Conservation (phyloP, 2,329 filamentous ascomycete species). For the Penicillium decumbens region DNA sequence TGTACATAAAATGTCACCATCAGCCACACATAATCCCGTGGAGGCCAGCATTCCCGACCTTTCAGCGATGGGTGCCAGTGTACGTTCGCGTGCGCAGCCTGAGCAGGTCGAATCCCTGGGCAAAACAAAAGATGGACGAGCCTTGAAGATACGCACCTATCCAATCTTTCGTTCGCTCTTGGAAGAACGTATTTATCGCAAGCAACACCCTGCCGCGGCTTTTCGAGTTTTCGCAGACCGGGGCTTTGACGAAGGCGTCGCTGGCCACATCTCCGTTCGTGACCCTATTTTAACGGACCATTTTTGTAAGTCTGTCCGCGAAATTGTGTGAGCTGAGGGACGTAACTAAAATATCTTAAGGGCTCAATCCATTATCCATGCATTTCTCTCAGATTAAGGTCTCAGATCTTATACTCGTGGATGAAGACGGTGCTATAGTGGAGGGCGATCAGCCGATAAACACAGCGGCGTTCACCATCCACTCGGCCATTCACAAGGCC, state of each 20-base stretch:
- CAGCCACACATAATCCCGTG: background rate
- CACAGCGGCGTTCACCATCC: slow-evolving; percentile 47
- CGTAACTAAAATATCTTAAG: background rate
- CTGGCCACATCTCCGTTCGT: slow-evolving; percentile 63
- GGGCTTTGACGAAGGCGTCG: slow-evolving; percentile 65
- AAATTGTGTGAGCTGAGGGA: background rate
- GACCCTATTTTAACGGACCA: slow-evolving; percentile 57
- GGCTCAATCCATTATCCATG: slow-evolving; percentile 43
- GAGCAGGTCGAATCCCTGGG: background rate
- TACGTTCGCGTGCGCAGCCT: background rate
- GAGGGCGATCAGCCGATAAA: slow-evolving; percentile 42
- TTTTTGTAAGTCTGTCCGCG: slow-evolving; percentile 48
- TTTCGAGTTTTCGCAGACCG: slow-evolving; percentile 65
- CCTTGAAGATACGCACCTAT: background rate
- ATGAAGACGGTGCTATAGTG: slow-evolving; percentile 42
- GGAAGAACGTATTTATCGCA: slow-evolving; percentile 55
- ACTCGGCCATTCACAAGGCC: slow-evolving; percentile 44
- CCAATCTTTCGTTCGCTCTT: slow-evolving; percentile 48
- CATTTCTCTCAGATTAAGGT: slow-evolving; percentile 44
- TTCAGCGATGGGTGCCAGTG: background rate
- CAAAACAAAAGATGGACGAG: background rate
- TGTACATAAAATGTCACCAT: background rate
- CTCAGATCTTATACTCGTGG: slow-evolving; percentile 46
- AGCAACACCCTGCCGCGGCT: slow-evolving; percentile 60
- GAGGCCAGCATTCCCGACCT: background rate